These are phyloP conservation scores for Aquilaria agallochum DNA, from an alignment of 441 rosid species.

Conservation along the genomic window DNA sequence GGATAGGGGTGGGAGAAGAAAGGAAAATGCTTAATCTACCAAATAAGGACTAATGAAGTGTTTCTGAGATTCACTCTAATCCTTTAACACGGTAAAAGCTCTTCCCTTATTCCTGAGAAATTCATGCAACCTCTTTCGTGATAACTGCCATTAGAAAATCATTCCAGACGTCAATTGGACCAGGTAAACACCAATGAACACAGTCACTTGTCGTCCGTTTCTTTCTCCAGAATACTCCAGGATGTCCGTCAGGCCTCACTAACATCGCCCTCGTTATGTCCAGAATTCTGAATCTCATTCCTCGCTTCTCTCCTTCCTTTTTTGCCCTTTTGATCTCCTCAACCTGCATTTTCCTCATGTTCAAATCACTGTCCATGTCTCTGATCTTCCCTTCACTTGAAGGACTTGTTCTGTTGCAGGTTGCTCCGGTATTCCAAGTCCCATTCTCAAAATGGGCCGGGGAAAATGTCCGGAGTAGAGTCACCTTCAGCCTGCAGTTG, in stretches of 20 bases:
- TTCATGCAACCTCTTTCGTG: slow-evolving; percentile 17
- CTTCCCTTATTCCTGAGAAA: not conserved
- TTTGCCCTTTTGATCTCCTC: slow-evolving; percentile 33
- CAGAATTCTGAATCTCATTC: slow-evolving; percentile 41
- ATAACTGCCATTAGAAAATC: slow-evolving; percentile 59
- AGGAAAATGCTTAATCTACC: too few relatives aligned
- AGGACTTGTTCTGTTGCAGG: slow-evolving; percentile 58
- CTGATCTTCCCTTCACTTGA: slow-evolving; percentile 20
- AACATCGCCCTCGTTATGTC: slow-evolving; percentile 70
- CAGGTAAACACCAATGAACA: slow-evolving; percentile 91
- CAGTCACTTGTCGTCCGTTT: slow-evolving; percentile 69
- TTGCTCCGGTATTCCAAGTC: slow-evolving; percentile 73
- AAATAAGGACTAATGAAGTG: too few relatives aligned
- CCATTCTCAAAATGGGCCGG: slow-evolving; percentile 90
- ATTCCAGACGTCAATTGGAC: slow-evolving; percentile 78
- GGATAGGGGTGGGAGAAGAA: too few relatives aligned
- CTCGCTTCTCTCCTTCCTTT: slow-evolving; percentile 13
- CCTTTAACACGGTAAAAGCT: too few relatives aligned
- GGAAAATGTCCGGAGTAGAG: slow-evolving; percentile 68
- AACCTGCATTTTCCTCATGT: slow-evolving; percentile 43
- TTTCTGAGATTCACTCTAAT: too few relatives aligned
- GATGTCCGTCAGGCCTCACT: slow-evolving; percentile 88
- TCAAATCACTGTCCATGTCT: slow-evolving; percentile 31
- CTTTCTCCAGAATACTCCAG: slow-evolving; percentile 60
- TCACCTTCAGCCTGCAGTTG: slow-evolving; percentile 28